phyloP scores from a whole-genome alignment of 805 yeast species.

The Lipomyces sp. region DNA sequence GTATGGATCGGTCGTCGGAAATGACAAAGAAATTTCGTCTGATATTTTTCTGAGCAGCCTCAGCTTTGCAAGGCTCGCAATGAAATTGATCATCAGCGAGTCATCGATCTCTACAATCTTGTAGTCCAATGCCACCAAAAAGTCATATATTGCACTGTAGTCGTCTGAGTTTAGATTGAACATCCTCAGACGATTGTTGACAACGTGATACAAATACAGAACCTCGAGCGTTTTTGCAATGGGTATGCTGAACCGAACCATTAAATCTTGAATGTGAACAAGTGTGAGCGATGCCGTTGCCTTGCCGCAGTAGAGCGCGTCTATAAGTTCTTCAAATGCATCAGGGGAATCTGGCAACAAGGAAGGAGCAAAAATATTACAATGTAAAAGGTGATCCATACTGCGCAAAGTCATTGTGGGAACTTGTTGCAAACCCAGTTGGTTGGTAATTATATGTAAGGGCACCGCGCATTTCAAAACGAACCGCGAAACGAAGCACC shows the following conservation, averaged over 20 bases:
- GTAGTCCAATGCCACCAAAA: conserved; percentile 8
- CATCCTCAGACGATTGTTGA: not conserved
- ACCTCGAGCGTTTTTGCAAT: not conserved
- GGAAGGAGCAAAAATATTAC: not conserved
- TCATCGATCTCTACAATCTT: conserved; percentile 13
- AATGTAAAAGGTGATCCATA: not conserved
- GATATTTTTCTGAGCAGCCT: not conserved
- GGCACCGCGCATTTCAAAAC: not conserved
- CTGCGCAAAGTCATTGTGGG: not conserved
- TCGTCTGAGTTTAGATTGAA: not conserved
- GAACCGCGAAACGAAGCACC: not conserved
- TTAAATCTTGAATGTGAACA: not conserved
- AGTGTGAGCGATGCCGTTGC: not conserved
- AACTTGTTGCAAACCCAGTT: not conserved
- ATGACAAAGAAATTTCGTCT: not conserved
- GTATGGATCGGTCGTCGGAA: not conserved
- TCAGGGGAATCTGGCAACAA: not conserved
- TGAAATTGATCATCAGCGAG: not conserved
- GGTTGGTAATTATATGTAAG: no score
- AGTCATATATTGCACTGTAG: conserved; percentile 9
- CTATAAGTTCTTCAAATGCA: not conserved
- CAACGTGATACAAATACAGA: not conserved
- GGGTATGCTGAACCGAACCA: not conserved
- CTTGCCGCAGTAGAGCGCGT: not conserved
- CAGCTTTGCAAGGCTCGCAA: conserved; percentile 5